Percentiles rank a stretch among this genome's conserved stretches.
These are phyloP conservation scores for Yamadazyma sp. DNA, from an alignment of 805 yeast genomes.

Conservation along the genomic window DNA sequence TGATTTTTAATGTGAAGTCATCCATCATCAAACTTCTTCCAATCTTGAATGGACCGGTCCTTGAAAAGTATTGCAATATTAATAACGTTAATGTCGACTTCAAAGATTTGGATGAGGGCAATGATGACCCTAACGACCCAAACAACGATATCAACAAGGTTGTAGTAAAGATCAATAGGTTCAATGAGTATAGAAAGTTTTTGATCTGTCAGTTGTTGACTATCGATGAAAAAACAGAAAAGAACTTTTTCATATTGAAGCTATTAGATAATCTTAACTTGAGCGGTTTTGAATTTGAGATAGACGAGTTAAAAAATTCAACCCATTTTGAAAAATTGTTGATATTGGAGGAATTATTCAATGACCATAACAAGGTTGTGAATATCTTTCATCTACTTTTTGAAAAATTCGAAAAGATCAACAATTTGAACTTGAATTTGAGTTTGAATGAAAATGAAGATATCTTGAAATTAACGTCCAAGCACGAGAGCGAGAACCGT, in stretches of 20 bases:
- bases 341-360: constrained; percentile 21
- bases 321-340: constrained; percentile 19
- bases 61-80: constrained; percentile 41
- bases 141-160: constrained; percentile 12
- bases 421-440: constrained; percentile 5
- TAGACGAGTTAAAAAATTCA: constrained; percentile 8
- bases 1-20: constrained; percentile 28
- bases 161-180: constrained; percentile 19
- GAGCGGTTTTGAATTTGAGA: constrained; percentile 7
- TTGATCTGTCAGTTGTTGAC: constrained; percentile 40
- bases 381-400: constrained; percentile 24
- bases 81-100: constrained; percentile 33
- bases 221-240: constrained; percentile 28
- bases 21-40: constrained; percentile 33
- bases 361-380: constrained; percentile 23
- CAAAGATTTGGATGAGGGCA: constrained; percentile 24
- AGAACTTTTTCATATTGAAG: constrained; percentile 33
- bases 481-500: neutral
- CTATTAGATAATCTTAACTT: constrained; percentile 22
- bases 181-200: constrained; percentile 38
- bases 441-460: constrained; percentile 11
- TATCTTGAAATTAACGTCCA: constrained; percentile 8
- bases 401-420: constrained; percentile 25
- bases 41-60: constrained; percentile 33
- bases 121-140: constrained; percentile 12